Evolutionary conservation across 768 basidiomycete genomes (phyloP), one percentile per base, ranked within the genome.

Genomic region (Leccinum incarnatum): DNA sequence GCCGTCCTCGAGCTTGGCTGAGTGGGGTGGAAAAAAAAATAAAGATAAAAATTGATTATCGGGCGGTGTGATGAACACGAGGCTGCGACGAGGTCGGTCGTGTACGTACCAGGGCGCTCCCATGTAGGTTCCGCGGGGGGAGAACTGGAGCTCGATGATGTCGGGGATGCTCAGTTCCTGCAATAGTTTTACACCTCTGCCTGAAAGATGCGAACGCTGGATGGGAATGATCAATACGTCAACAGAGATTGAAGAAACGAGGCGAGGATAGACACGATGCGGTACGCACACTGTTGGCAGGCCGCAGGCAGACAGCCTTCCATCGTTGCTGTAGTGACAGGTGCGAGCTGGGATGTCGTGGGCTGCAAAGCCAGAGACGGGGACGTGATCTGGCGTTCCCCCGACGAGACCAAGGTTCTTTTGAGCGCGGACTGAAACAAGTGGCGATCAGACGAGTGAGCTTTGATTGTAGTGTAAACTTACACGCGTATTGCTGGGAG

Each of bases 91-190:
- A 48, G 58, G 42, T 29, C 51, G 47, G 21, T 40, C 46, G 48
- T 48, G 51, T 54, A 72, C 80, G 53, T 67, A 87, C 86, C 79
- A 65, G 89, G 92, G 58, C 97, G 85, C 76, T 98, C 95, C 93
- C 95, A 99, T 69, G 74, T 93, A 97, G 0, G 91, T 93, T 40
- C 93, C 95, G 60, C 90, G 84, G 10, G 96, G 95, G 6, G 96
- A 98, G 75, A 99, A 97, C 67, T 82, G 83, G 66, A 98, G 72
- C 69, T 98, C 97, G 54, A 94, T 71, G 61, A 90, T 82, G 66
- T 88, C 89, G 66, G 88, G 81, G 53, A 91, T 77, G 48, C 81
- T 73, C 60, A 96, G 83, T 69, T 94, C 89, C 64, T 84, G 83
- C 60, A 95, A 78, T 57, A 93, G 79, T 71, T 84, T 79, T 59